Conservation (phyloP, 2,329 filamentous ascomycete genomes). For the Ceratocystis ficicola region DNA sequence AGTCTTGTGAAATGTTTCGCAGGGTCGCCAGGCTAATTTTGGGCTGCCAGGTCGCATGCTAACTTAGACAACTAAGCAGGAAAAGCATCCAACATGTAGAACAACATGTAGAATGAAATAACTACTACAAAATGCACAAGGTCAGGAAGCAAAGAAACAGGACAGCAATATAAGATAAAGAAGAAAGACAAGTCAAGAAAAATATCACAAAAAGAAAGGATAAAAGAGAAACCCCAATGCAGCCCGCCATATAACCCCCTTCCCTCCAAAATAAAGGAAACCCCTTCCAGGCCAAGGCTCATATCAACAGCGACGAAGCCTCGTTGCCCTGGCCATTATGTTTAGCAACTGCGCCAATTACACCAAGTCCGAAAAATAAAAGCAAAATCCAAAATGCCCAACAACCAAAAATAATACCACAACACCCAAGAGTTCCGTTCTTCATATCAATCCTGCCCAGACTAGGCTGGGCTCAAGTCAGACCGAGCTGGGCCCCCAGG, state of each 20-base stretch:
- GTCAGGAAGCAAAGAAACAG: not conserved
- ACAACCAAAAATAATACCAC: not conserved
- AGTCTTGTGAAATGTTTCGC: too few species aligned
- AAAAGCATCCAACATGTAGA: not conserved
- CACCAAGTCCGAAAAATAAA: slow-evolving; percentile 2
- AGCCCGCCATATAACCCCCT: not conserved
- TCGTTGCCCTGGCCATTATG: not conserved
- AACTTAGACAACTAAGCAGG: not conserved
- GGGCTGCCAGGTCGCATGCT: too few species aligned
- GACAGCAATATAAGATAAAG: not conserved
- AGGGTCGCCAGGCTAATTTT: too few species aligned
- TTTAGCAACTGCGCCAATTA: slow-evolving; percentile 7
- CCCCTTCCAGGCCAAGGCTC: not conserved
- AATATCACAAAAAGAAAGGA: not conserved
- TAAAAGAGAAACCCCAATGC: slow-evolving; percentile 1
- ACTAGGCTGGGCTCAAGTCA: not conserved
- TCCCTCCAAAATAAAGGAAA: not conserved
- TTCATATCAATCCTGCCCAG: too few species aligned
- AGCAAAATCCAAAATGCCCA: slow-evolving; percentile 12
- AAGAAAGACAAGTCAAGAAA: not conserved
- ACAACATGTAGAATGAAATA: not conserved
- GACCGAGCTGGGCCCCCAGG: not conserved
- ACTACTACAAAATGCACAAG: not conserved
- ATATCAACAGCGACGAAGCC: not conserved
- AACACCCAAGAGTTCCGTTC: not conserved